Evolutionary conservation across 2,329 filamentous ascomycete species (phyloP), one percentile per base, ranked within the genome.

Genomic region (Cordyceps cicadae): DNA sequence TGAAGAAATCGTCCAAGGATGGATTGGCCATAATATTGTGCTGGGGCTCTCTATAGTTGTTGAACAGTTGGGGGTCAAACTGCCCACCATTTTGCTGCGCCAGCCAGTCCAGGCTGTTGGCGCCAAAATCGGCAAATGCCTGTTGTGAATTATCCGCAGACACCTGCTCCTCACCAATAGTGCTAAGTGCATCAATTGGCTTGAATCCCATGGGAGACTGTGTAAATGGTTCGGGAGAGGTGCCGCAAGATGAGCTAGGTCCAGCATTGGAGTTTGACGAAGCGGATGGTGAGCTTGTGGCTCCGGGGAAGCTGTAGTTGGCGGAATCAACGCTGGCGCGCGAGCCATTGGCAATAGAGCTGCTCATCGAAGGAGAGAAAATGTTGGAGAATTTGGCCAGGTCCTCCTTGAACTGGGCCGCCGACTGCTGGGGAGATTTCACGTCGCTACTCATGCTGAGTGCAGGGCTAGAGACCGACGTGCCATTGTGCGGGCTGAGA

Each of bases 21-120:
- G 81, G 83, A 69, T 77, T 87, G 65, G 79, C 78, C 19, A 96
- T 75, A 15, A 96, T 81, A 60, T 87, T 93, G 61, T 91, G 89
- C 68, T 96, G 90, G 0, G 91, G 87, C 69, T 99, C 94, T 57
- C 94, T 87, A 74, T 97, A 97, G 67, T 92, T 90, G 59, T 89
- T 90, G 72, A 97, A 97, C 5, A 97, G 80, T 60, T 94, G 86
- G 0, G 94, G 93, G 64, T 97, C 92, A 68, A 97, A 97, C 64
- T 89, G 86, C 60, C 90, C 90, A 61, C 87, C 87, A 67, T 92
- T 93, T 71, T 95, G 89, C 67, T 88, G 87, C 45, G 86, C 82
- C 54, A 94, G 78, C 84, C 88, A 92, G 70, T 90, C 87, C 67
- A 91, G 80, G 66, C 83, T 83, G 66, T 77, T 80, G 62, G 78